phyloP scores from a whole-genome alignment of 345 rosid genomes.

The Populus nigra region DNA sequence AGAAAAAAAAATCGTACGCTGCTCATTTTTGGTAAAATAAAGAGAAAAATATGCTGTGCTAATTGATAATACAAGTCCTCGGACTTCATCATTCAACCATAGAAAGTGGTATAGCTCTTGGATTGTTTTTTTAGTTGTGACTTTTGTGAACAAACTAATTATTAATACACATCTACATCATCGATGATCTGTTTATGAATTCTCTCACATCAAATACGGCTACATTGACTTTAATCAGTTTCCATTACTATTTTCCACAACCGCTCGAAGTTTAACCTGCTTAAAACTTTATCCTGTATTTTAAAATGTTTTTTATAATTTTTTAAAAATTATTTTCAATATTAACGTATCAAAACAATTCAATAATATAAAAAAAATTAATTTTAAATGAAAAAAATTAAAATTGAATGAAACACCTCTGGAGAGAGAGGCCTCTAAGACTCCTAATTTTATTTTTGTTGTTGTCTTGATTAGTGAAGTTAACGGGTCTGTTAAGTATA shows the following conservation, averaged over 20 bases:
- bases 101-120: background rate
- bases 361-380: too few species aligned
- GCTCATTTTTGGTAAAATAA: too few species aligned
- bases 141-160: background rate
- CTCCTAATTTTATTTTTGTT: background rate
- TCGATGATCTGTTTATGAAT: too few species aligned
- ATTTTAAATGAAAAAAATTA: too few species aligned
- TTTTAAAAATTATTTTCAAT: too few species aligned
- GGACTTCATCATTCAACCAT: background rate
- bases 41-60: background rate
- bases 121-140: background rate
- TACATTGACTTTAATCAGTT: slow-evolving; percentile 4
- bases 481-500: slow-evolving; percentile 3
- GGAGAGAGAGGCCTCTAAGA: background rate
- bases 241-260: background rate
- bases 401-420: too few species aligned
- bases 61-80: background rate
- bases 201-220: background rate
- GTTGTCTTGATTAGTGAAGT: background rate
- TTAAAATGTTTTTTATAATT: too few species aligned
- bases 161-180: background rate
- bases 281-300: background rate
- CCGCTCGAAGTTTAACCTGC: background rate
- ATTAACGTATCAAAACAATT: rapidly evolving
- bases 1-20: too few species aligned